Evolutionary conservation across 164 flowering plant species (phyloP), one percentile per base, ranked within the genome.

Genomic region (Macadamia integrifolia): DNA sequence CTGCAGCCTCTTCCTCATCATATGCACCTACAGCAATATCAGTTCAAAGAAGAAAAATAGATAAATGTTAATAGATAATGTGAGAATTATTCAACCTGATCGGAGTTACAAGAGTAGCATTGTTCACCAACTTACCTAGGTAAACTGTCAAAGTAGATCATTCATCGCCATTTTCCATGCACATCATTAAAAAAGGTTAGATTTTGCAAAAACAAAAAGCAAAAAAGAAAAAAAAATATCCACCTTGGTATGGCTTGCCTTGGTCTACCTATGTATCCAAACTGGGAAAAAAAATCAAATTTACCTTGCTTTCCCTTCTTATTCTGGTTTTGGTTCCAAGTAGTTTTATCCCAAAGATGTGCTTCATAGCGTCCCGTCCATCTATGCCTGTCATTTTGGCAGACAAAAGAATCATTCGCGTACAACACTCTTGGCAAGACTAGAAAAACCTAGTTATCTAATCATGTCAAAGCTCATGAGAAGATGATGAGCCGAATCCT

Each of bases 331-430:
- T 90, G 92, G 75, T 95, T 95, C 99, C 99, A 95, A 11, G 98
- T 90, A 78, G 86, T 90, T 79, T 95, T 95, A 75, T 95, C 99
- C 99, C 99, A 95, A 72, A 95, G 98, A 69, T 95, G 99, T 74
- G 99, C 99, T 82, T 95, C 99, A 78, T 92, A 95, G 30, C 99
- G 96, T 60, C 99, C 99, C 53, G 99, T 95, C 99, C 99, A 95
- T 74, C 99, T 83, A 81, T 95, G 99, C 86, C 99, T 95, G 66
- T 58, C 57, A 49, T 68, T 65, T 64, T 62, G 68, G 5, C 31
- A 76, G 71, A 31, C 68, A 68, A 63, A 78, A 59, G 50, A 32
- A 65, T 58, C 58, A 67, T 18, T 32, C 12, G 23, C 23, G 23
- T 23, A 23, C 23, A 23, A 23, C 23, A 23, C 23, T 23, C 23